These are phyloP conservation scores for Metroxylon sagu DNA, from an alignment of 176 grass and related monocot species.

Conservation along the genomic window DNA sequence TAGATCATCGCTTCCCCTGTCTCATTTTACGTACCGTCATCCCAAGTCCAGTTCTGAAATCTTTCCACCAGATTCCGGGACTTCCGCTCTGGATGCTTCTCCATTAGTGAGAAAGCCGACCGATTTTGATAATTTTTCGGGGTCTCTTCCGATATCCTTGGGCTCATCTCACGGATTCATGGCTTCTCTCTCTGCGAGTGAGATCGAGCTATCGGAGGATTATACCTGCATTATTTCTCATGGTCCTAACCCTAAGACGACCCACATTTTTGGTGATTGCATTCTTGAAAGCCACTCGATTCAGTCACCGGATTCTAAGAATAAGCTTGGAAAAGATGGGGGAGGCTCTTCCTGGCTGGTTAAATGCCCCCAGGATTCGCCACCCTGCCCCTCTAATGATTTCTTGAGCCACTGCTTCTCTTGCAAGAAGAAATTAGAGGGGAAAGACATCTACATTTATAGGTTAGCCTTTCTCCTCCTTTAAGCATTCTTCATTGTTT, in stretches of 20 bases:
- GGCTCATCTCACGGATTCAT: conserved; percentile 6
- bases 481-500: too few species aligned
- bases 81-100: conserved; percentile 5
- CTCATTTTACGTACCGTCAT: conserved; percentile 21
- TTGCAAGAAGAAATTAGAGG: conserved; percentile 69
- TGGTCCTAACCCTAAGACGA: conserved; percentile 82
- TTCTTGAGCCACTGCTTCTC: conserved; percentile 72
- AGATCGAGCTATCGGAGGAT: conserved; percentile 97
- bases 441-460: conserved; percentile 88
- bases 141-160: conserved; percentile 55
- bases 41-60: conserved; percentile 49
- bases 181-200: conserved; percentile 62
- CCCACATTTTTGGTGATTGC: conserved; percentile 89
- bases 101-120: neutral
- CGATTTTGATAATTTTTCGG: conserved; percentile 49
- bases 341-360: conserved; percentile 20
- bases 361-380: conserved; percentile 15
- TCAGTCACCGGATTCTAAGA: conserved; percentile 25
- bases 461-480: conserved; percentile 32
- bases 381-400: conserved; percentile 13
- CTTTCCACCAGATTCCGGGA: conserved; percentile 10
- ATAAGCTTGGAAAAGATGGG: conserved; percentile 7
- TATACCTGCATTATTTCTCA: conserved; percentile 92
- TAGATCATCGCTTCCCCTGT: conserved; percentile 5
- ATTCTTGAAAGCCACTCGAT: conserved; percentile 56